Evolutionary conservation across 202 grass and related monocot species (phyloP).

Genomic region (Digitaria exilis): DNA sequence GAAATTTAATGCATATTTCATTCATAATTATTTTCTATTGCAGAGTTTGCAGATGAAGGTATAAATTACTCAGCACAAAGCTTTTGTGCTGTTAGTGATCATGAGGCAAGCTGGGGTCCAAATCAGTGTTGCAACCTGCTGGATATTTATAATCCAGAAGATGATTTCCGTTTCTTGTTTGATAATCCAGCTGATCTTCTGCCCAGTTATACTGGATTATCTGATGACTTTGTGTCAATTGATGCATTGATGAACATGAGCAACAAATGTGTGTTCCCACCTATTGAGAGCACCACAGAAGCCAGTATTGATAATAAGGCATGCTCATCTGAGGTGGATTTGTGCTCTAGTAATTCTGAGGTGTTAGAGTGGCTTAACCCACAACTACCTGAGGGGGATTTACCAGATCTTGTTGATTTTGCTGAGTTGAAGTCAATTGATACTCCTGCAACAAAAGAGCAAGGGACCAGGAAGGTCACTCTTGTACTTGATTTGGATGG

Average conservation of each 20-base stretch:
- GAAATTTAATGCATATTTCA: background rate
- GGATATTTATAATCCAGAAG: conserved; percentile 54
- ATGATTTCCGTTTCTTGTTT: conserved; percentile 49
- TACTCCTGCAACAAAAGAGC: conserved; percentile 36
- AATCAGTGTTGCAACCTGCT: conserved; percentile 53
- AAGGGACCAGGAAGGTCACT: conserved; percentile 55
- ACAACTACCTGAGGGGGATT: conserved; percentile 41
- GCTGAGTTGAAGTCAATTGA: conserved; percentile 50
- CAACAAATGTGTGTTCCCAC: conserved; percentile 48
- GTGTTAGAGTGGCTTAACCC: conserved; percentile 61
- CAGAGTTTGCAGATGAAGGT: conserved; percentile 41
- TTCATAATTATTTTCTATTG: conserved; percentile 35
- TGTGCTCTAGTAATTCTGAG: conserved; percentile 51
- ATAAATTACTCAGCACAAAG: conserved; percentile 35
- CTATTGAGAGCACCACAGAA: conserved; percentile 44
- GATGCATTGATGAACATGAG: conserved; percentile 56
- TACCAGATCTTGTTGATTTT: conserved; percentile 57
- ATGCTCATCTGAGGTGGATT: conserved; percentile 38
- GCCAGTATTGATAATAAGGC: conserved; percentile 40
- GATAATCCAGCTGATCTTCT: conserved; percentile 48
- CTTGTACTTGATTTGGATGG: conserved; percentile 89
- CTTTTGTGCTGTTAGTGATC: conserved; percentile 35
- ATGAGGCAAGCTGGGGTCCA: conserved; percentile 47
- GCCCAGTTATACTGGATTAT: conserved; percentile 38
- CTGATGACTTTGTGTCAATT: conserved; percentile 50